Evolutionary conservation across 1,139 yeast species (phyloP), one percentile per base, ranked within the genome.

Genomic region (Kluyveromyces sp.): DNA sequence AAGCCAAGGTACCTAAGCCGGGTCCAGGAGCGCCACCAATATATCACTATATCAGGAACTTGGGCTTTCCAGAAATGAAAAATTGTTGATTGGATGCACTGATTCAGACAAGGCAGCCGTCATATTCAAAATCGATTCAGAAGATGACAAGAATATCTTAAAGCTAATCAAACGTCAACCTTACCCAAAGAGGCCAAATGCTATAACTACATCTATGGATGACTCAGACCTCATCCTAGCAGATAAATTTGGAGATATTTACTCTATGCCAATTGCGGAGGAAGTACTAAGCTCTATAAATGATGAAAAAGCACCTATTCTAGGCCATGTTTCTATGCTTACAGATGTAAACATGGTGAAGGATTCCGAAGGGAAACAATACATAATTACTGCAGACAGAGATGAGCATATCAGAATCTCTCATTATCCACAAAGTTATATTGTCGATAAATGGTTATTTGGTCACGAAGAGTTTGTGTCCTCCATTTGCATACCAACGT

Each of bases 171-270:
- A 85, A 58, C 79, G 94, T 61, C 90, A 88, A 60, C 74, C 78
- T 5, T 81, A 88, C 60, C 88, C 96, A 28, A 92, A 92, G 66
- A 79, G 97, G 63, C 97, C 97, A 7, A 83, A 89, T 54, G 82
- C 95, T 1, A 71, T 88, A 15, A 73, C 87, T n/a, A 67, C 81
- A 3, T 74, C 83, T 6, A 64, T 67, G 25, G 78, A 76, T 50
- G 78, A 74, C 47, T 55, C 62, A 3, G 69, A 71, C 4, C 68
- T 88, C 8, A 64, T 89, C 2, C 77, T 89, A 25, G 97, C 95
- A n/a, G 99, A 94, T 65, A 94, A 94, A 69, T 92, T 90, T 63
- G 99, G 99, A 42, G 99, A 94, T 66, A 97, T 89, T 4, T 92
- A 86, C 61, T 63, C 74, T 2, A 73, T 84, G 25, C 65, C 72